A percentile compares a stretch with the other conserved stretches of the same genome.
Evolutionary conservation across 2,329 filamentous ascomycete genomes (phyloP).

Genomic region (Plectosphaerella sp.): DNA sequence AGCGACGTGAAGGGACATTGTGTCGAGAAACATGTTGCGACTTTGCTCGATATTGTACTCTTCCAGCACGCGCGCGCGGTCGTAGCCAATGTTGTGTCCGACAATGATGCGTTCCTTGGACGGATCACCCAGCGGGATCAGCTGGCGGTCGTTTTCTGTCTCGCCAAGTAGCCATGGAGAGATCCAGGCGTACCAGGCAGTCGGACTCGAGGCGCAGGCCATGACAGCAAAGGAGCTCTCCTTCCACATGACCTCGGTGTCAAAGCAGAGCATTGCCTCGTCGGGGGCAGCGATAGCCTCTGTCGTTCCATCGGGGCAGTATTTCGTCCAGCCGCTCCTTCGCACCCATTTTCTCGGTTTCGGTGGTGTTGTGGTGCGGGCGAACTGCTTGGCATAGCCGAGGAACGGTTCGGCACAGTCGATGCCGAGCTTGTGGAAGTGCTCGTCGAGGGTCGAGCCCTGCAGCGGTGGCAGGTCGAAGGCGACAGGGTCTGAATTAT

Average conservation of each 20-base stretch:
- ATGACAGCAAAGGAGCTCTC: constrained; percentile 90
- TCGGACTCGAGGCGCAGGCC: constrained; percentile 88
- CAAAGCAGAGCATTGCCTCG: constrained; percentile 81
- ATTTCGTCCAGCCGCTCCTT: constrained; percentile 91
- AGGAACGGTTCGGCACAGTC: constrained; percentile 86
- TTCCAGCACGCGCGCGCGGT: constrained; percentile 80
- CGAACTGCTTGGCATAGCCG: constrained; percentile 68
- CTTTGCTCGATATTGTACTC: constrained; percentile 85
- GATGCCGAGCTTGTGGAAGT: constrained; percentile 83
- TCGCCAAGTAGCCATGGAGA: constrained; percentile 92
- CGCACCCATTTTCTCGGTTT: constrained; percentile 69
- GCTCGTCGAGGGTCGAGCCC: constrained; percentile 81
- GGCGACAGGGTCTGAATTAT: constrained; percentile 68
- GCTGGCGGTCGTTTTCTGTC: constrained; percentile 68
- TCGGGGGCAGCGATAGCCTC: constrained; percentile 73
- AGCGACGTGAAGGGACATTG: constrained; percentile 96
- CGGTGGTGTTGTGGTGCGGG: constrained; percentile 52
- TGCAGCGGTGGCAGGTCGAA: constrained; percentile 82
- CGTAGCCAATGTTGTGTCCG: constrained; percentile 94
- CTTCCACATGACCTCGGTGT: constrained; percentile 96
- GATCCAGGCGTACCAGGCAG: constrained; percentile 94
- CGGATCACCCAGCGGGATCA: constrained; percentile 83
- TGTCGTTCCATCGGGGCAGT: constrained; percentile 66
- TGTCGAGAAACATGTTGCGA: constrained; percentile 85
- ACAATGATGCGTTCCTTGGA: constrained; percentile 71